Evolutionary conservation across 2,329 filamentous ascomycete genomes (phyloP), one percentile per base, ranked within the genome.

Genomic region (Calonectria pseudoreteaudii): DNA sequence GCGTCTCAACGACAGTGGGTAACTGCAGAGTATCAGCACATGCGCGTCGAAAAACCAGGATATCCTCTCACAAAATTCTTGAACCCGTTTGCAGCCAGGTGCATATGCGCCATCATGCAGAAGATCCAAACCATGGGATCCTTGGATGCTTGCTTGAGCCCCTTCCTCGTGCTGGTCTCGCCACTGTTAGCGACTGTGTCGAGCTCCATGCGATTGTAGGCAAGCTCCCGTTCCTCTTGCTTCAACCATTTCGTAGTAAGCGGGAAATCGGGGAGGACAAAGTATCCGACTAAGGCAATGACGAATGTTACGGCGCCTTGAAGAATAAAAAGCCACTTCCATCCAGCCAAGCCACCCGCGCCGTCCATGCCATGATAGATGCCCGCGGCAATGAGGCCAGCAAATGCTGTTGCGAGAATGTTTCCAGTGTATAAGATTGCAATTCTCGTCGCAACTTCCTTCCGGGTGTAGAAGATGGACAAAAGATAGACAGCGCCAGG

Each of bases 311-410:
- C 86, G 1, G 86, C 85, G 18, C 92, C 92, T 81, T 94, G 92
- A 9, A 94, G 90, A 64, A 94, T 92, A 81, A 94, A 94, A 0
- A 94, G 86, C 80, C 83, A 84, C 60, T 80, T 81, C 83, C 83
- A 84, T 2, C 82, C 82, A 3, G 76, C 71, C 2, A 84, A 47
- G 0, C 80, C 78, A 16, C 69, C 75, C 4, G 78, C 71, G 1
- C 80, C 80, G 13, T 82, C 81, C 38, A 84, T 76, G 0, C 78
- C 78, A 23, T 78, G 80, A 67, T 87, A 87, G 23, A 87, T 84
- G 7, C 83, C 86, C 1, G 86, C 84, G 0, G 86, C 86, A 49
- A 89, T 86, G 13, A 88, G 83, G 16, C 87, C 86, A 0, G 84
- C 83, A 64, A 88, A 87, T 4, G 84, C 84, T 3, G 80, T 83